These are phyloP conservation scores for Calonectria hongkongensis DNA, from an alignment of 2,329 filamentous ascomycete genomes.

Conservation along the genomic window DNA sequence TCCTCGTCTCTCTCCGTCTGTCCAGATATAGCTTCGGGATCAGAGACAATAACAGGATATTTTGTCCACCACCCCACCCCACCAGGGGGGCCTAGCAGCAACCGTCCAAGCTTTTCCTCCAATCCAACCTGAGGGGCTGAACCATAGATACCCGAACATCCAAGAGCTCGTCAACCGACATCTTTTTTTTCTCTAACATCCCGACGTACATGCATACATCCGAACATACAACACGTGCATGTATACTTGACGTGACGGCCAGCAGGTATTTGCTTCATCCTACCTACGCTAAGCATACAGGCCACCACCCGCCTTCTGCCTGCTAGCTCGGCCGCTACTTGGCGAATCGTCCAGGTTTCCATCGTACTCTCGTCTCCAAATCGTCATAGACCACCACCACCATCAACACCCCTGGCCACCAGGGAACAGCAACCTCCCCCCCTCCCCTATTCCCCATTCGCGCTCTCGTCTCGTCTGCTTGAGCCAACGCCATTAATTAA, in stretches of 20 bases:
- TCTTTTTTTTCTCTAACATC: no score
- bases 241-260: not conserved
- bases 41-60: not conserved
- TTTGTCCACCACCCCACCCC: constrained; percentile 12
- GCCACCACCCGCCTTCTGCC: not conserved
- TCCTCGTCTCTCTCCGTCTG: not conserved
- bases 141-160: constrained; percentile 12
- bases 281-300: not conserved
- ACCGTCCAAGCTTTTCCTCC: constrained; percentile 13
- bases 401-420: constrained; percentile 21
- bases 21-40: constrained; percentile 3
- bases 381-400: constrained; percentile 8
- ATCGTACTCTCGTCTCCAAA: not conserved
- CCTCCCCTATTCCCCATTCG: constrained; percentile 21
- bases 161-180: not conserved
- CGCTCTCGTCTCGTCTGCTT: not conserved
- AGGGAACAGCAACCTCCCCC: not conserved
- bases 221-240: no score
- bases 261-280: not conserved
- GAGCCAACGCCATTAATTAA: not conserved
- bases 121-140: not conserved
- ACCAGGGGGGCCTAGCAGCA: constrained; percentile 14
- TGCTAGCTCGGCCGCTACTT: constrained; percentile 9
- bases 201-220: no score
- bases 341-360: not conserved